These are phyloP conservation scores for Coelastrella sp. DNA, from an alignment of 139 green algal genomes.

Conservation along the genomic window DNA sequence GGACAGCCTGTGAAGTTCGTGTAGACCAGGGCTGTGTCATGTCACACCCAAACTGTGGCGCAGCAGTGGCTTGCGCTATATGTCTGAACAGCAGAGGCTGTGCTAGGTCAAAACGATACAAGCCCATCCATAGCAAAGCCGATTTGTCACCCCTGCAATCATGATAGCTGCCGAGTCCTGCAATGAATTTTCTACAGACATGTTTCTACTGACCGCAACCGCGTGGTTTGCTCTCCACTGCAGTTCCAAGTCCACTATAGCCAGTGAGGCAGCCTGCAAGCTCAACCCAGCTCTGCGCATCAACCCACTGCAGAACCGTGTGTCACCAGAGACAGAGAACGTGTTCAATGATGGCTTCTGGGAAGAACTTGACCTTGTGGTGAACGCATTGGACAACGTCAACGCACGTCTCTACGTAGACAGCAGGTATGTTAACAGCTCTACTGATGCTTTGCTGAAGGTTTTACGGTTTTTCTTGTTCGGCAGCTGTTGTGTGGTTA, in stretches of 20 bases:
- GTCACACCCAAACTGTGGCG: too few relatives aligned
- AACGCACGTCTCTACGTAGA: constrained; percentile 92
- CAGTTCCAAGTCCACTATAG: constrained; percentile 88
- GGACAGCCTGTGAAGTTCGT: too few relatives aligned
- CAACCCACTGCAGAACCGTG: constrained; percentile 94
- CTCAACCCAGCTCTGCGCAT: constrained; percentile 92
- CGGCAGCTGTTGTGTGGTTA: too few relatives aligned
- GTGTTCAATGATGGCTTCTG: constrained; percentile 98
- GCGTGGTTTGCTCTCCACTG: not conserved
- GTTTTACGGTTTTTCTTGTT: not conserved
- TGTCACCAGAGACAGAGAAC: constrained; percentile 93
- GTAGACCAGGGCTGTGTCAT: too few relatives aligned
- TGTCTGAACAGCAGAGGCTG: too few relatives aligned
- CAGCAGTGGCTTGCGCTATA: too few relatives aligned
- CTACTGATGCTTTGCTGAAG: not conserved
- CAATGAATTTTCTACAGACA: too few relatives aligned
- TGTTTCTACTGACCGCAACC: too few relatives aligned
- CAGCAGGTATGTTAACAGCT: constrained; percentile 34
- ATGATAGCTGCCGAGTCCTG: too few relatives aligned
- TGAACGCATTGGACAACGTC: constrained; percentile 99
- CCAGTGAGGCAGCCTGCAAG: constrained; percentile 76
- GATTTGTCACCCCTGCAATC: too few relatives aligned
- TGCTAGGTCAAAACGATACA: too few relatives aligned
- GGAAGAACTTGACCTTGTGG: constrained; percentile 88
- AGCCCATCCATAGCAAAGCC: too few relatives aligned